Base-by-base conservation (phyloP, 2,329 filamentous ascomycete genomes). In the Fusarium sp. region DNA sequence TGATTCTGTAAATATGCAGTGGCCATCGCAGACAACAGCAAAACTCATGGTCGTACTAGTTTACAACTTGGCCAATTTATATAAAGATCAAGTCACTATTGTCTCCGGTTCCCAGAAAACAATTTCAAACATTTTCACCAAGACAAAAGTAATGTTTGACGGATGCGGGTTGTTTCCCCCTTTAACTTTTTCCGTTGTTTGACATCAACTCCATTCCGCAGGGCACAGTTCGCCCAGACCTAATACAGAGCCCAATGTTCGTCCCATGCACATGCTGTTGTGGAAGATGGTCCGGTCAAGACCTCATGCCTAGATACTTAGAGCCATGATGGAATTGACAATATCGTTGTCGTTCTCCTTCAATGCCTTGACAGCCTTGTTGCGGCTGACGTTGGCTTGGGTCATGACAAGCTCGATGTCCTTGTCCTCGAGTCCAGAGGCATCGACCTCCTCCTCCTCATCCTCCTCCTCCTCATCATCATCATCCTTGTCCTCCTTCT, bases 321-420 rank as follows among this genome's bases (percentile, higher is more conserved):
- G 86, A 76, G 95, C 94, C 96, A 99, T 99, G 86, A 99, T 99
- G 77, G 96, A 98, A 89, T 99, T 99, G 87, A 99, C 96, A 85
- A 99, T 99, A 81, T 99, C 96, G 79, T 98, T 98, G 85, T 98
- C 95, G 81, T 99, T 99, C 87, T 98, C 96, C 87, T 94, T 94
- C 80, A 99, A 88, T 60, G 97, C 96, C 86, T 98, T 99, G 86
- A 99, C 90, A 67, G 96, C 96, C 90, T 98, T 98, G 86, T 97
- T 98, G 83, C 96, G 90, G 77, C 93, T 97, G 77, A 99, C 97
- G 78, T 87, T 96, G 77, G 96, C 96, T 85, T 99, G 95, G 76
- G 93, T 93, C 93, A 98, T 98, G 83, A 99, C 96, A 63, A 99
- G 89, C 84, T 99, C 96, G 79, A 99, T 99, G 82, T 99, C 97